Percentiles rank a stretch among this genome's conserved stretches.
These are phyloP conservation scores for Hypoxylon subgilvum DNA, from an alignment of 495 filamentous ascomycete genomes.

Conservation along the genomic window DNA sequence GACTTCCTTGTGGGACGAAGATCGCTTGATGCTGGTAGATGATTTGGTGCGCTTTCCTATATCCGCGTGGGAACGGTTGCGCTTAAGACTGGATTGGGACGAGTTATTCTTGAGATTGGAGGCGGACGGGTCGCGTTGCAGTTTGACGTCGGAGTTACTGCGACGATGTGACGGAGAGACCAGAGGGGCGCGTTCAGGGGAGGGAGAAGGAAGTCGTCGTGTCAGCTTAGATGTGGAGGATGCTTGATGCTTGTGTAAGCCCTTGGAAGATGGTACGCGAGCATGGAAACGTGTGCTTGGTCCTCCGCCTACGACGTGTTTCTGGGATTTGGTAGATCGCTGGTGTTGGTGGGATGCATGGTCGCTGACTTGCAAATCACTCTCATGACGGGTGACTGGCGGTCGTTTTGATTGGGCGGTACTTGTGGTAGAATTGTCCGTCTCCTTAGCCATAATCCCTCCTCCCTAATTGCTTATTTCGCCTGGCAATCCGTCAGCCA, in stretches of 20 bases:
- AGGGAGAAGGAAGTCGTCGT: constrained; percentile 45
- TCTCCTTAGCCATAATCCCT: constrained; percentile 33
- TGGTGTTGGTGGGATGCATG: constrained; percentile 45
- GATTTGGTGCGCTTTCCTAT: constrained; percentile 57
- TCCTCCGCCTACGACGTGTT: constrained; percentile 55
- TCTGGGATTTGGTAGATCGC: constrained; percentile 48
- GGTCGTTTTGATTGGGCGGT: constrained; percentile 59
- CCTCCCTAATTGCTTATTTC: constrained; percentile 24
- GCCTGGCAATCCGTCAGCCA: constrained; percentile 30
- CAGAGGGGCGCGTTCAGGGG: constrained; percentile 41
- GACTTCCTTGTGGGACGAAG: constrained; percentile 50
- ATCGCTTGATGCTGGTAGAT: constrained; percentile 51
- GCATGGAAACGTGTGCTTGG: constrained; percentile 45
- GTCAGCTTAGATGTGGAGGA: constrained; percentile 49
- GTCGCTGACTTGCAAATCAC: constrained; percentile 43
- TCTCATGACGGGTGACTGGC: constrained; percentile 44
- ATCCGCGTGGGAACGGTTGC: constrained; percentile 56
- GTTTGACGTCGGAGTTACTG: constrained; percentile 50
- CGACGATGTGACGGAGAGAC: constrained; percentile 50
- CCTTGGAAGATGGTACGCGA: constrained; percentile 53
- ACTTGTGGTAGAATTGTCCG: constrained; percentile 30
- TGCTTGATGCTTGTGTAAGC: constrained; percentile 53
- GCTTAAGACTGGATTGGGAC: constrained; percentile 54
- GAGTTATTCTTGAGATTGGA: constrained; percentile 54
- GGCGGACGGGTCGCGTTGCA: constrained; percentile 42